Conservation (phyloP, 106 monocot genomes). For the Dioscorea dumetorum region DNA sequence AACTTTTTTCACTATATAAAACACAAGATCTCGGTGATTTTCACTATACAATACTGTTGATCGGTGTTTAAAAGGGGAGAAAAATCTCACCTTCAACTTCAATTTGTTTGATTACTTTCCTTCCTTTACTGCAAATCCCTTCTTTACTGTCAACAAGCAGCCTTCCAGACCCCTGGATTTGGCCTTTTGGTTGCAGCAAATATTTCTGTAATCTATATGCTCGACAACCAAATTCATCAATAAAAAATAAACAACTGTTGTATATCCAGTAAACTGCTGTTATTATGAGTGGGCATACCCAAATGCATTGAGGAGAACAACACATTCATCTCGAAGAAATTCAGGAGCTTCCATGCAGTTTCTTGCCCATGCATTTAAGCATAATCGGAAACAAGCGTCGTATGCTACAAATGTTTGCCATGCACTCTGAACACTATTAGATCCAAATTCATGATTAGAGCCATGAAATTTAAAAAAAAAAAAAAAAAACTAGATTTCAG, state of each 20-base stretch:
- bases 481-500: neutral
- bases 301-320: slow-evolving; percentile 71
- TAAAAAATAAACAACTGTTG: no score
- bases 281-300: slow-evolving; percentile 37
- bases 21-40: no score
- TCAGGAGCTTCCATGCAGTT: slow-evolving; percentile 80
- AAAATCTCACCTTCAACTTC: slow-evolving; percentile 60
- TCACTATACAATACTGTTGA: no score
- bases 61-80: no score
- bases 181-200: slow-evolving; percentile 68
- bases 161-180: slow-evolving; percentile 16
- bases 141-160: slow-evolving; percentile 24
- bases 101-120: slow-evolving; percentile 45
- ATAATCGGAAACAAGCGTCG: slow-evolving; percentile 91
- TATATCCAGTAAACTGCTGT: no score
- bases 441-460: neutral
- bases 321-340: slow-evolving; percentile 86
- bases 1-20: slow-evolving; percentile 58
- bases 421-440: slow-evolving; percentile 66
- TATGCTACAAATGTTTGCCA: slow-evolving; percentile 96
- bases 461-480: slow-evolving; percentile 1
- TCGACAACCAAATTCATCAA: neutral
- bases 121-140: slow-evolving; percentile 38
- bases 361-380: slow-evolving; percentile 88
- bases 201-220: slow-evolving; percentile 63